Base-by-base conservation (phyloP, 768 basidiomycete species). In the Lepiota venenata region DNA sequence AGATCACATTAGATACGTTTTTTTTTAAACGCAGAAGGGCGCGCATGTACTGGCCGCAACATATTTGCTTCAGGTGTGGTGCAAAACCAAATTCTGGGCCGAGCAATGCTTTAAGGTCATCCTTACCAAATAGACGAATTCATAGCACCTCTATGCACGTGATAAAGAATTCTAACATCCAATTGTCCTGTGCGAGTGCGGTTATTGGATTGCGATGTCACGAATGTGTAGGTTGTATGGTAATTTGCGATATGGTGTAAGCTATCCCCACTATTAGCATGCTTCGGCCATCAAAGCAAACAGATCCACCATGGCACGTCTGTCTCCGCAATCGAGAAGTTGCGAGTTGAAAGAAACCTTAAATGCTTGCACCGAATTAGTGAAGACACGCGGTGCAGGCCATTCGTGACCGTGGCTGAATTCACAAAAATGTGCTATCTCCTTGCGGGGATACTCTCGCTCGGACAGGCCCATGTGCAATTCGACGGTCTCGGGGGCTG, bases 21-120 rank as follows among this genome's bases (percentile, higher is more conserved):
- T n/a, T 7, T 21, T 37, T 10, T 16, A 12, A 20, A 29, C 0
- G 1, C 2, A n/a, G n/a, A 21, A 32, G n/a, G 32, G 51, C 1
- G 40, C 11, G 14, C 14, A 73, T 83, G 60, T 55, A 88, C 87
- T 82, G 82, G 29, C 85, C 78, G 29, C 65, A 67, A 57, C 79
- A 80, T 58, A 80, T 67, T 50, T 75, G 69, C 3, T 74, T 69
- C 61, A 91, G 68, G 16, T 80, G 76, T 0, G 88, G 87, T 10
- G 89, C 87, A 66, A 88, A 88, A 0, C 88, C 88, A 0, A 73
- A 74, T 2, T 82, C 76, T 18, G 86, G 85, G 56, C 89, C 76
- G 4, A 91, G 74, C 7, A 91, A 68, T 15, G 76, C 74, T 18
- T 73, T 77, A 8, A 90, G 70, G 66, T 89, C 84, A 48, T 77